Conservation (phyloP, 345 rosid genomes). For the Sisymbrium altissimum region DNA sequence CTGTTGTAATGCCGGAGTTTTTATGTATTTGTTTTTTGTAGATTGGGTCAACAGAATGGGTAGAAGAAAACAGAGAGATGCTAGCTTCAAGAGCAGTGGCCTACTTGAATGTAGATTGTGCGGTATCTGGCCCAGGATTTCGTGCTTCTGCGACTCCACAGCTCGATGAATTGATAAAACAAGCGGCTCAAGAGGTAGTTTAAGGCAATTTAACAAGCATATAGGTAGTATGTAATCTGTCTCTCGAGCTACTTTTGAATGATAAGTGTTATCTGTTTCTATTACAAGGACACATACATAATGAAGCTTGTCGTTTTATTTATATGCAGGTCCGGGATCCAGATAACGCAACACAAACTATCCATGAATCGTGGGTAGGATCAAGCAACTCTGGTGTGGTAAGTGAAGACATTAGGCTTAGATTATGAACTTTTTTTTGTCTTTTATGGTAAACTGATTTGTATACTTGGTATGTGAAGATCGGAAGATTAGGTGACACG, state of each 20-base stretch:
- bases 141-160: conserved; percentile 73
- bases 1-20: not conserved
- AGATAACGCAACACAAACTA: conserved; percentile 61
- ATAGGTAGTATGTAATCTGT: not conserved
- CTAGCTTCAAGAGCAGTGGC: conserved; percentile 70
- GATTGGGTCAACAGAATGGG: conserved; percentile 94
- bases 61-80: conserved; percentile 79
- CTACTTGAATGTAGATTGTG: conserved; percentile 66
- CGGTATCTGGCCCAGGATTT: conserved; percentile 63
- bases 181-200: conserved; percentile 62
- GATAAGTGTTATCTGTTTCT: not conserved
- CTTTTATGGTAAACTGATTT: not conserved
- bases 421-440: not conserved
- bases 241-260: not conserved
- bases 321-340: conserved; percentile 68
- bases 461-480: conserved; percentile 35
- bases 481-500: conserved; percentile 61
- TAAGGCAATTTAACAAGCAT: conserved; percentile 4
- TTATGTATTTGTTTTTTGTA: conserved; percentile 30
- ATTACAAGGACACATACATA: not conserved
- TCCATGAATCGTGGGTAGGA: conserved; percentile 63
- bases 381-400: conserved; percentile 45
- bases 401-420: conserved; percentile 9
- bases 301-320: no score
- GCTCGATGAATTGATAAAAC: conserved; percentile 62